These are phyloP conservation scores for Shiraia sp. DNA, from an alignment of 2,329 filamentous ascomycete species.

Conservation along the genomic window DNA sequence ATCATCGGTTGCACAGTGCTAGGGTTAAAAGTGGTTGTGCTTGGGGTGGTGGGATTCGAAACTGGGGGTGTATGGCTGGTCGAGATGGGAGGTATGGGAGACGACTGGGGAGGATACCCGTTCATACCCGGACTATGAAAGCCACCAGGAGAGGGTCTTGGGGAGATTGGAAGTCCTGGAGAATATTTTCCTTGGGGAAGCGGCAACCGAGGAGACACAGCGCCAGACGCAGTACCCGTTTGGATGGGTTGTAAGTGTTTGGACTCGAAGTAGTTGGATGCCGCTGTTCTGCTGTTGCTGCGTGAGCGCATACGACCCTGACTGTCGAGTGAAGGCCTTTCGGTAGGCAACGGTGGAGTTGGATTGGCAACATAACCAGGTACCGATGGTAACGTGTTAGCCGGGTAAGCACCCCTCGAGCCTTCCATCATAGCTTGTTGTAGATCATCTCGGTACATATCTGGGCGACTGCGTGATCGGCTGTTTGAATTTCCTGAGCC, in stretches of 20 bases:
- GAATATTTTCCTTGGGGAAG: conserved; percentile 31
- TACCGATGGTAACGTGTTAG: conserved; percentile 39
- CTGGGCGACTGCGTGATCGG: conserved; percentile 57
- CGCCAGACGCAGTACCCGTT: conserved; percentile 26
- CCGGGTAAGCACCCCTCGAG: conserved; percentile 35
- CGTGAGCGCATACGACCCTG: conserved; percentile 36
- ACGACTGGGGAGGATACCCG: conserved; percentile 46
- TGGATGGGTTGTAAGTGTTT: conserved; percentile 45
- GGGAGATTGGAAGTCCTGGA: conserved; percentile 40
- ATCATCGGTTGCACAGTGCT: conserved; percentile 31
- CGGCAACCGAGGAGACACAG: conserved; percentile 30
- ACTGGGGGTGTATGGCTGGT: conserved; percentile 60
- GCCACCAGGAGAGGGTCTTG: conserved; percentile 42
- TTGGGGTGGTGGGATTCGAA: conserved; percentile 50
- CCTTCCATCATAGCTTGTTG: conserved; percentile 55
- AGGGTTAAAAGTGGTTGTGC: conserved; percentile 38
- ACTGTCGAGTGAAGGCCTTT: conserved; percentile 32
- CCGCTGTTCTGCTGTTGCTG: conserved; percentile 42
- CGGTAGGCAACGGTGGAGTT: conserved; percentile 32
- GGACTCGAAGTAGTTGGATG: conserved; percentile 40
- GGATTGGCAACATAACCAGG: conserved; percentile 38
- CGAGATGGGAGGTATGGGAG: conserved; percentile 54
- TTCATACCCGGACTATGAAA: conserved; percentile 38
- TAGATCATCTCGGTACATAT: conserved; percentile 57
- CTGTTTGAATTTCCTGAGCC: conserved; percentile 57